Evolutionary conservation across 163 green algal genomes (phyloP), one percentile per base, ranked within the genome.

Genomic region (Scenedesmus sp.): DNA sequence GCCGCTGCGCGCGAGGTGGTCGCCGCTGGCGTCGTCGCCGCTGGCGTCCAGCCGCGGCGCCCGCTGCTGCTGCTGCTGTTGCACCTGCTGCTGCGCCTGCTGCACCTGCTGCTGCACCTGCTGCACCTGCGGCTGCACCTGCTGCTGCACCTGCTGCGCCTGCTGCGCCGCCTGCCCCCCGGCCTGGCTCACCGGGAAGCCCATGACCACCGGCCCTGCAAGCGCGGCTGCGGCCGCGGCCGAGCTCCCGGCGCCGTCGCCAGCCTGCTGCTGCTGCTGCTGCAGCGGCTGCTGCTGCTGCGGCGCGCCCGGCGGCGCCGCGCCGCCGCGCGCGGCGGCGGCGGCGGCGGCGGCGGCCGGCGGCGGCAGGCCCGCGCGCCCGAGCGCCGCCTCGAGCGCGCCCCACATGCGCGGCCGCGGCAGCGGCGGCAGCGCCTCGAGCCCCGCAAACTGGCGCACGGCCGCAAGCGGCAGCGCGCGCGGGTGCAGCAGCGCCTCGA

Each of bases 401-500:
- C 47, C 54, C 79, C 79, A 85, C 71, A 85, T 74, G 13, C 65
- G 72, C 0, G 70, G 81, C 34, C 58, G 63, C 9, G 22, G 26
- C 48, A 87, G 63, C 4, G 81, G 56, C 42, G 24, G 63, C 24
- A 87, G 36, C 31, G 51, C 60, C 39, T 77, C 48, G 36, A 75
- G 62, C 42, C 75, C 77, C 26, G 51, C 24, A n/a, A 36, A 82
- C 50, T 48, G 77, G 63, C 17, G 77, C 31, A 78, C 9, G 50
- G 34, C 31, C 60, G 63, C 29, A 2, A 85, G 73, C 24, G 83
- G 31, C 26, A 70, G 24, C 1, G 78, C 50, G 1, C 87, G 74
- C 0, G 87, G 87, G 60, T 90, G 87, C 47, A 92, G 58, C 47
- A 92, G 72, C 10, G 75, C 84, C 63, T 92, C 87, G 24, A 29